Evolutionary conservation across 306 rosid species (phyloP).

Genomic region (peach (Prunus persica)): Prunus_persica_NCBIv2 NC_034011.1:3403001-3403500

Average conservation of each 20-base stretch:
- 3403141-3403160: constrained; percentile 4
- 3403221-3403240: background rate
- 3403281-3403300: background rate
- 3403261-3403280: background rate
- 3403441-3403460: no score
- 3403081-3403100: background rate
- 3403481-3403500: no score
- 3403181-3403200: background rate
- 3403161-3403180: background rate
- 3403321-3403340: background rate
- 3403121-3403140: constrained; percentile 1
- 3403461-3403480: no score
- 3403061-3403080: background rate
- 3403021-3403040: background rate
- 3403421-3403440: no score
- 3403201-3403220: background rate
- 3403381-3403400: no score
- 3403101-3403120: background rate
- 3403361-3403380: no score
- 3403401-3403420: no score
- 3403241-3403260: background rate
- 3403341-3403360: no score
- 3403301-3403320: background rate
- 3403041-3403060: background rate
- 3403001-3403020: constrained; percentile 52